Percentiles rank a stretch among this genome's conserved stretches.
These are phyloP conservation scores for Dendrobium chrysotoxum DNA, from an alignment of 106 monocot genomes.

Conservation along the genomic window DNA sequence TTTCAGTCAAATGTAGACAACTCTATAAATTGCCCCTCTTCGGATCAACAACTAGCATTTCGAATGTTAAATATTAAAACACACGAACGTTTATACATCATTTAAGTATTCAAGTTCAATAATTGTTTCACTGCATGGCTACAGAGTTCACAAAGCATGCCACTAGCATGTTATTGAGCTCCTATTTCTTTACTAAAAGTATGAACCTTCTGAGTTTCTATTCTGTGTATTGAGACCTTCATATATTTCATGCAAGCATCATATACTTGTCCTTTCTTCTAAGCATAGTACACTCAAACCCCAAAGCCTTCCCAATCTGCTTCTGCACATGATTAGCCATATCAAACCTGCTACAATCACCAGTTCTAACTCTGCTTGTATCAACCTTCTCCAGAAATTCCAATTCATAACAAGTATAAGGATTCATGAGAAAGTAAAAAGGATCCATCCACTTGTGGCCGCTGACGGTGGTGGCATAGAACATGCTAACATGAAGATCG, in stretches of 20 bases:
- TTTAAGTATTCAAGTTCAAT: too few species aligned
- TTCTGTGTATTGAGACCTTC: too few species aligned
- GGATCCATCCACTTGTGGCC: slow-evolving; percentile 64
- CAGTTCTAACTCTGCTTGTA: slow-evolving; percentile 2
- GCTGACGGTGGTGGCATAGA: slow-evolving; percentile 69
- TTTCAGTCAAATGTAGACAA: too few species aligned
- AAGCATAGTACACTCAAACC: slow-evolving; percentile 53
- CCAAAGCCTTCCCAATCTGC: slow-evolving; percentile 44
- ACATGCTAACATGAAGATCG: slow-evolving; percentile 30
- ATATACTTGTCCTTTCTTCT: slow-evolving; percentile 80
- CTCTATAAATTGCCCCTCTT: too few species aligned
- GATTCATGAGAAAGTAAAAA: slow-evolving; percentile 60
- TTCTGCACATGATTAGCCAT: slow-evolving; percentile 59
- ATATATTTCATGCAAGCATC: slow-evolving; percentile 57
- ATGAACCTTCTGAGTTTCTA: slow-evolving; percentile 22
- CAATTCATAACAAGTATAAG: slow-evolving; percentile 31
- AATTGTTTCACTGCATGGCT: too few species aligned
- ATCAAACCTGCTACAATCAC: slow-evolving; percentile 16
- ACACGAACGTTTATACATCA: too few species aligned
- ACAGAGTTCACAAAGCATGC: too few species aligned
- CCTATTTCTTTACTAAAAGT: too few species aligned
- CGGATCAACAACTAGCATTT: too few species aligned
- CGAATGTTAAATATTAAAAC: too few species aligned
- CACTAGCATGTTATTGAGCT: too few species aligned
- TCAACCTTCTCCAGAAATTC: slow-evolving; percentile 37